Conservation (phyloP, 1,139 yeast species). For the Scheffersomyces titani region DNA sequence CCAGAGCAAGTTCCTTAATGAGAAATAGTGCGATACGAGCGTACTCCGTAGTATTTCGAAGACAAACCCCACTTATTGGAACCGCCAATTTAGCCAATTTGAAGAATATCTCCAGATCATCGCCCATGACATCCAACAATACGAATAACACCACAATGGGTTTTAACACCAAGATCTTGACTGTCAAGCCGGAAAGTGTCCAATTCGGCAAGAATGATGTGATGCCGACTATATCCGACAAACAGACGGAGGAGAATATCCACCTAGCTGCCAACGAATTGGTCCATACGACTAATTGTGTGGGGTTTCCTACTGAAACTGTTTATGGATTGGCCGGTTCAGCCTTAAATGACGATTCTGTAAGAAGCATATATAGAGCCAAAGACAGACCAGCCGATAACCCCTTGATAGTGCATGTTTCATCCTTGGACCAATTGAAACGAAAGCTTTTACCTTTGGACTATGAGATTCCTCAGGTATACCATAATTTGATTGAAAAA, state of each 20-base stretch:
- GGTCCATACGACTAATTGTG: constrained; percentile 54
- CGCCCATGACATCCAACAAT: background rate
- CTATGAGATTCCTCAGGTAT: constrained; percentile 63
- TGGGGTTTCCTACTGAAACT: constrained; percentile 96
- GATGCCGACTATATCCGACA: constrained; percentile 50
- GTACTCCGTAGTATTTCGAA: background rate
- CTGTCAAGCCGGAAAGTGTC: constrained; percentile 31
- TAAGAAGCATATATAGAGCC: constrained; percentile 74
- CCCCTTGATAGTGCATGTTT: constrained; percentile 87
- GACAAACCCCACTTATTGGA: background rate
- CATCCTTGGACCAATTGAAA: constrained; percentile 72
- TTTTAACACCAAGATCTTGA: constrained; percentile 31
- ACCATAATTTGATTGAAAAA: constrained; percentile 57
- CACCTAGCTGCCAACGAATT: constrained; percentile 60
- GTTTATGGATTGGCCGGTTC: constrained; percentile 96
- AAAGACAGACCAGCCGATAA: constrained; percentile 95
- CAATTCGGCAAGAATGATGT: constrained; percentile 21
- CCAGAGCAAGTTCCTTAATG: background rate
- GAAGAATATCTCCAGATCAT: background rate
- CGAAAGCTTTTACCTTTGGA: constrained; percentile 50
- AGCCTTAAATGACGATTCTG: constrained; percentile 73
- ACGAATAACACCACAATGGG: constrained; percentile 8
- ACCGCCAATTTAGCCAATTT: background rate
- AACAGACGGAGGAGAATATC: constrained; percentile 50
- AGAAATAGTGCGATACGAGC: background rate